Evolutionary conservation across 2,329 filamentous ascomycete species (phyloP).

Genomic region (Tolypocladium tropicale): DNA sequence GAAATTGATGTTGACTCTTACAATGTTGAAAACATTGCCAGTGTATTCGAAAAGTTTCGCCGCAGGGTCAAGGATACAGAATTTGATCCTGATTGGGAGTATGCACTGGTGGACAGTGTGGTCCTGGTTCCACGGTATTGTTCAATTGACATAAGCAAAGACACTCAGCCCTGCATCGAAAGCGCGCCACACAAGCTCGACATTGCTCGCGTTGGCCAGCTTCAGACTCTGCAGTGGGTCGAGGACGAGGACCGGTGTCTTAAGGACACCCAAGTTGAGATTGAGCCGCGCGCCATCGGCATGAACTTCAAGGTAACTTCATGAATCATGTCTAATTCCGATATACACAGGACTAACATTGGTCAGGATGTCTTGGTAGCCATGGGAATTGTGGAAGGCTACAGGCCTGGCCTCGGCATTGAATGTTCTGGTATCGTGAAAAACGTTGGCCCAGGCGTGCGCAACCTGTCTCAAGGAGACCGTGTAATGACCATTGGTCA

Average conservation of each 20-base stretch:
- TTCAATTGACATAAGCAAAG: neutral
- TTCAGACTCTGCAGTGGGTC: neutral
- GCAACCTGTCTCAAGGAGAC: conserved; percentile 18
- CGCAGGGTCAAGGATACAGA: neutral
- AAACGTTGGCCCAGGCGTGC: conserved; percentile 5
- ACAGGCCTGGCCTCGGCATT: conserved; percentile 11
- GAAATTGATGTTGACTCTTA: neutral
- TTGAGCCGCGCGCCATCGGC: neutral
- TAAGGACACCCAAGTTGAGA: neutral
- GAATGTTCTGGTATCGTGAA: conserved; percentile 18
- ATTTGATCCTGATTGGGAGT: conserved; percentile 1
- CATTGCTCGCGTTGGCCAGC: neutral
- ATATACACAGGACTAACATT: neutral
- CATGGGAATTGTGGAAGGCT: conserved; percentile 1
- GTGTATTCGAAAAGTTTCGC: neutral
- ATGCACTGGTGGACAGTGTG: neutral
- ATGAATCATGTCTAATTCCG: no score
- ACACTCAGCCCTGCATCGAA: neutral
- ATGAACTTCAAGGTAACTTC: neutral
- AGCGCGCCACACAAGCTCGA: neutral
- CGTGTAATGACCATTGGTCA: conserved; percentile 17
- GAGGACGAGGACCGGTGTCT: neutral
- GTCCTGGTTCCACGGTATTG: neutral
- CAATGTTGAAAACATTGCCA: neutral
- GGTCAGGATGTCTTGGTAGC: conserved; percentile 6